phyloP scores from a whole-genome alignment of 441 rosid genomes.

The Erysimum pusillum region DNA sequence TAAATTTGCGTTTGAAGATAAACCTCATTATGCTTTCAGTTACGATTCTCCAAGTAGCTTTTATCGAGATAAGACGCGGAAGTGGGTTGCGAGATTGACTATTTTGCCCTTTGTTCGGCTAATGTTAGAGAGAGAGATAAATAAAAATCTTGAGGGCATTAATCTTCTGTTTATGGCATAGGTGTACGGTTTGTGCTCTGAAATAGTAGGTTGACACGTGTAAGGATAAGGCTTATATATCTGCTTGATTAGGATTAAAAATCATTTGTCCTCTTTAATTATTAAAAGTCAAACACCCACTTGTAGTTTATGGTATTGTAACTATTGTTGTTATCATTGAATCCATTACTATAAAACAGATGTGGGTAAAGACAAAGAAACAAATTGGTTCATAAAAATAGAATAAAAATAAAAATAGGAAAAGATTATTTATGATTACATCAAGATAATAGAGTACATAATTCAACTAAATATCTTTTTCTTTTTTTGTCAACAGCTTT shows the following conservation, averaged over 20 bases:
- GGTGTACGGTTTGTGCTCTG: background rate
- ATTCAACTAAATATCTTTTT: too few relatives aligned
- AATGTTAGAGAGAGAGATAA: conserved; percentile 10
- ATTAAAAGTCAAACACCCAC: conserved; percentile 36
- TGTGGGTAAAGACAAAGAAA: conserved; percentile 1
- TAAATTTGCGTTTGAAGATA: conserved; percentile 9
- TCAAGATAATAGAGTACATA: too few relatives aligned
- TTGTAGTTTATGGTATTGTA: conserved; percentile 13
- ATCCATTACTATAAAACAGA: conserved; percentile 8
- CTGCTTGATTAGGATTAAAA: conserved; percentile 16
- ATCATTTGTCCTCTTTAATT: conserved; percentile 6
- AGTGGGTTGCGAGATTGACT: conserved; percentile 24
- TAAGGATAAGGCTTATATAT: conserved; percentile 37
- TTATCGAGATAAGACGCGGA: conserved; percentile 40
- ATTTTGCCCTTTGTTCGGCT: conserved; percentile 39
- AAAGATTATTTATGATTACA: too few relatives aligned
- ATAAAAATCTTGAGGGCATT: background rate
- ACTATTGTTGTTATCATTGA: background rate
- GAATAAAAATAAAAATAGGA: too few relatives aligned
- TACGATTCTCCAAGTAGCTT: conserved; percentile 42
- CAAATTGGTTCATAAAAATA: background rate
- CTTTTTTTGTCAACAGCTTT: too few relatives aligned
- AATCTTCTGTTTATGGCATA: conserved; percentile 24
- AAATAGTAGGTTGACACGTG: conserved; percentile 2
- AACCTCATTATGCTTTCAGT: conserved; percentile 38